Conservation (phyloP, 106 monocot species). For the Acorus gramineus region DNA sequence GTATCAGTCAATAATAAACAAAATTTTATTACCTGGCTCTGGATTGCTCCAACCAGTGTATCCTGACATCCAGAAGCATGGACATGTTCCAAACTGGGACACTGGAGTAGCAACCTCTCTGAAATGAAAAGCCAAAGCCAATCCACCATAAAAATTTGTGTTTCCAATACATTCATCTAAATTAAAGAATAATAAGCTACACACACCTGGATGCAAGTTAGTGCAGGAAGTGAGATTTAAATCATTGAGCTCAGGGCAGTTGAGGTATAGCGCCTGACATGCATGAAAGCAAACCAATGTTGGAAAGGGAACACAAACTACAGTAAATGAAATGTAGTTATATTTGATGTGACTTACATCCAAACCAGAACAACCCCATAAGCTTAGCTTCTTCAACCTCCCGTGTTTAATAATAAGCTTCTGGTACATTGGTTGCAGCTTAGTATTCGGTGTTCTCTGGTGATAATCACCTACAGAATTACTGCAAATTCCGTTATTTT, state of each 20-base stretch:
- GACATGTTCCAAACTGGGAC: conserved; percentile 62
- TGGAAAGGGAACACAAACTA: not conserved
- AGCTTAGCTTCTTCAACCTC: conserved; percentile 68
- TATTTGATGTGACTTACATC: conserved; percentile 44
- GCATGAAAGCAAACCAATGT: not conserved
- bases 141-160: not conserved
- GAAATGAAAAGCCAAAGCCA: conserved; percentile 1
- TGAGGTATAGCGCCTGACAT: conserved; percentile 72
- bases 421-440: conserved; percentile 41
- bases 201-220: conserved; percentile 78
- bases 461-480: conserved; percentile 4
- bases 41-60: conserved; percentile 63
- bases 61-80: conserved; percentile 78
- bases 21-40: conserved; percentile 45
- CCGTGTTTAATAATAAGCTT: conserved; percentile 89
- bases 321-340: not conserved
- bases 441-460: conserved; percentile 13
- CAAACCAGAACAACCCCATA: conserved; percentile 94
- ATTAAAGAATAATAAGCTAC: not conserved
- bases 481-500: not conserved
- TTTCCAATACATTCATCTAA: too few species aligned
- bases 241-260: conserved; percentile 81
- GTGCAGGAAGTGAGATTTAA: conserved; percentile 86
- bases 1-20: too few species aligned
- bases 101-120: conserved; percentile 83